These are phyloP conservation scores for Barnettozyma vustinii DNA, from an alignment of 805 yeast genomes.

Conservation along the genomic window DNA sequence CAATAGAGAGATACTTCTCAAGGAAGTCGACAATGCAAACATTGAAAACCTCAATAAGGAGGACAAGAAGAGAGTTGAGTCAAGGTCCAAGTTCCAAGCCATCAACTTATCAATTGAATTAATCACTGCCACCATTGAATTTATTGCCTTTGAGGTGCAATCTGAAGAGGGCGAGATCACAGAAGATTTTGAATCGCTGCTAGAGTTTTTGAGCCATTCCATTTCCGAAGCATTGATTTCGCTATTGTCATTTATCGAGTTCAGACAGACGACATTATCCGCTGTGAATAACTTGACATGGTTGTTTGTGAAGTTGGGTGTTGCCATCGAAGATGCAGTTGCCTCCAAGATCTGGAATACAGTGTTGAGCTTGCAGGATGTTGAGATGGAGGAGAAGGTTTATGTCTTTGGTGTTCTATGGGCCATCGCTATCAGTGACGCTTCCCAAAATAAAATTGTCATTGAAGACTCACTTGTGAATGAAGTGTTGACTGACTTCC, in stretches of 20 bases:
- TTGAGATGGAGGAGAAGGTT: conserved; percentile 27
- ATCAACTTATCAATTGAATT: conserved; percentile 72
- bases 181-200: conserved; percentile 14
- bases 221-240: conserved; percentile 35
- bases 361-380: conserved; percentile 15
- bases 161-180: neutral
- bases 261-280: conserved; percentile 50
- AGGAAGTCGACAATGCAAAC: conserved; percentile 31
- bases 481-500: conserved; percentile 19
- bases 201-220: conserved; percentile 16
- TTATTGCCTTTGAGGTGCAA: conserved; percentile 29
- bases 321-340: conserved; percentile 8
- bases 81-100: conserved; percentile 52
- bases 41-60: conserved; percentile 27
- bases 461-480: conserved; percentile 26
- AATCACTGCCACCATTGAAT: conserved; percentile 68
- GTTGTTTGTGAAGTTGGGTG: conserved; percentile 32
- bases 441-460: conserved; percentile 8
- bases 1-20: conserved; percentile 24
- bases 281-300: conserved; percentile 71
- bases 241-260: conserved; percentile 37
- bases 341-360: conserved; percentile 11
- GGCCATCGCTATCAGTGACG: conserved; percentile 34
- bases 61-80: conserved; percentile 36
- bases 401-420: conserved; percentile 39